phyloP scores from a whole-genome alignment of 768 basidiomycete genomes.

The Termitomyces eurrhizus region DNA sequence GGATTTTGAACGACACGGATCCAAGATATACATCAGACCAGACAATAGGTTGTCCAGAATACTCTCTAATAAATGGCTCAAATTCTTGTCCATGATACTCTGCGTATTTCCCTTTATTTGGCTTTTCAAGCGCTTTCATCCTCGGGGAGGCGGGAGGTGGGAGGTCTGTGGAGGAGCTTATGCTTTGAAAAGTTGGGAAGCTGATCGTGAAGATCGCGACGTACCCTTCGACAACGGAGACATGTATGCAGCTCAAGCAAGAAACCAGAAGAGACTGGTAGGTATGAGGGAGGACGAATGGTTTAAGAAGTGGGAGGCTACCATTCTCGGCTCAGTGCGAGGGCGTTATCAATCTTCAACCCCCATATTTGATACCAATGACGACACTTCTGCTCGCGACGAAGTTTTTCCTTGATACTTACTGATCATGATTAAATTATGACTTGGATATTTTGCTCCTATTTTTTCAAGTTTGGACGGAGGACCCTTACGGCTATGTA shows the following conservation, averaged over 20 bases:
- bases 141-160: conserved; percentile 71
- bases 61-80: conserved; percentile 69
- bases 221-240: neutral
- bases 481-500: conserved; percentile 2
- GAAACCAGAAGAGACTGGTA: conserved; percentile 23
- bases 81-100: conserved; percentile 61
- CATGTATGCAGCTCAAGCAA: conserved; percentile 19
- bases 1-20: conserved; percentile 41
- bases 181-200: conserved; percentile 54
- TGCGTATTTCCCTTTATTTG: conserved; percentile 79
- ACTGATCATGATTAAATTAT: conserved; percentile 20
- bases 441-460: neutral
- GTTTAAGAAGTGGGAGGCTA: conserved; percentile 73
- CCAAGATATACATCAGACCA: conserved; percentile 62
- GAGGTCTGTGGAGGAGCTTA: conserved; percentile 74
- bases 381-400: conserved; percentile 9
- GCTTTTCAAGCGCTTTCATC: conserved; percentile 69
- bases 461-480: neutral
- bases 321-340: conserved; percentile 58
- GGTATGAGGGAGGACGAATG: conserved; percentile 75
- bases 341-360: conserved; percentile 38
- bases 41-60: conserved; percentile 61
- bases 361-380: conserved; percentile 21
- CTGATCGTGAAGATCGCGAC: conserved; percentile 6
- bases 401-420: conserved; percentile 24